Evolutionary conservation across 2,329 filamentous ascomycete species (phyloP).

Genomic region (Ophiostoma quercus): DNA sequence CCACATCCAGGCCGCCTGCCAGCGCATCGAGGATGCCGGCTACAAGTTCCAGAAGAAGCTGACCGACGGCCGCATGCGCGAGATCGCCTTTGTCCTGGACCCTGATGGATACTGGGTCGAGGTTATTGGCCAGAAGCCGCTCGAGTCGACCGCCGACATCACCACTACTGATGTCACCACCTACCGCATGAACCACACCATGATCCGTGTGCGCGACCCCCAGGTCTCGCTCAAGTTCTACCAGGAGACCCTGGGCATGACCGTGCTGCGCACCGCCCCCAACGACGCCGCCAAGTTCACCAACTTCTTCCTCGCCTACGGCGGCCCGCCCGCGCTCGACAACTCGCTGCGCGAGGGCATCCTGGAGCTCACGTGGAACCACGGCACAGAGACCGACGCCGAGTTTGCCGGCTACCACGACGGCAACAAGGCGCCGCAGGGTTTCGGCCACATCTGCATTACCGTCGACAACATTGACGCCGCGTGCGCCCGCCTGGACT

Average conservation of each 20-base stretch:
- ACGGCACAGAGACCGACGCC: constrained; percentile 77
- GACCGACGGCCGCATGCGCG: constrained; percentile 75
- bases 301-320: constrained; percentile 87
- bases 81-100: constrained; percentile 86
- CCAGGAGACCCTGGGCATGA: constrained; percentile 85
- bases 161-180: constrained; percentile 66
- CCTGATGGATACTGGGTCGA: constrained; percentile 87
- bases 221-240: constrained; percentile 73
- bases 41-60: constrained; percentile 96
- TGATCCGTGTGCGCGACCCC: constrained; percentile 86
- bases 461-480: constrained; percentile 83
- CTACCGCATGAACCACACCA: constrained; percentile 85
- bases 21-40: constrained; percentile 81
- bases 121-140: constrained; percentile 65
- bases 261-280: constrained; percentile 66
- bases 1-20: constrained; percentile 82
- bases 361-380: constrained; percentile 83
- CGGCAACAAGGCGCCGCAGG: constrained; percentile 85
- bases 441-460: constrained; percentile 89
- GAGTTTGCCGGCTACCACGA: constrained; percentile 76
- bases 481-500: constrained; percentile 81
- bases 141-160: constrained; percentile 67
- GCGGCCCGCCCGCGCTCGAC: constrained; percentile 48
- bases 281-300: constrained; percentile 70
- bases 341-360: constrained; percentile 62